Evolutionary conservation across 495 filamentous ascomycete species (phyloP).

Genomic region (Talaromyces stipitatus): DNA sequence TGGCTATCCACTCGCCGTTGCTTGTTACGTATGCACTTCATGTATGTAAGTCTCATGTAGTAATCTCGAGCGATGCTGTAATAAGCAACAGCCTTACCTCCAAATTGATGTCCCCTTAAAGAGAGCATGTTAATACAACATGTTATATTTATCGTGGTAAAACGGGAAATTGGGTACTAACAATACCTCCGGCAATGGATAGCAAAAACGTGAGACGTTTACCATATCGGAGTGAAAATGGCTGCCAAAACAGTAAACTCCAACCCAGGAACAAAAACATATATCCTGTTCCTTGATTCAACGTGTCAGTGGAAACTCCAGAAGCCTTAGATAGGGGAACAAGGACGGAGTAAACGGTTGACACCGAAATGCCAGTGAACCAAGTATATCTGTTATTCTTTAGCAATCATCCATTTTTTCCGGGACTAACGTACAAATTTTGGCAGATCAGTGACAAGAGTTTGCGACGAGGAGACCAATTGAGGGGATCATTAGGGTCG

Average conservation of each 20-base stretch:
- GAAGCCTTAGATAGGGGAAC: conserved; percentile 50
- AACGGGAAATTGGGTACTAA: conserved; percentile 16
- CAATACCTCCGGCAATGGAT: conserved; percentile 48
- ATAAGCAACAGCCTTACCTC: conserved; percentile 23
- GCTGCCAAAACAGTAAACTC: conserved; percentile 64
- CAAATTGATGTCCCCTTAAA: conserved; percentile 25
- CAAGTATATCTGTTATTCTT: conserved; percentile 42
- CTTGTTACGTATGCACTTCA: conserved; percentile 30
- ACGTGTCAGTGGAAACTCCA: conserved; percentile 41
- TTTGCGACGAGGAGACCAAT: conserved; percentile 52
- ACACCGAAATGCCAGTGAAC: conserved; percentile 50
- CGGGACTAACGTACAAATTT: conserved; percentile 26
- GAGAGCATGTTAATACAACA: background rate
- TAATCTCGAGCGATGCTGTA: background rate
- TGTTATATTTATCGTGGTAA: conserved; percentile 9
- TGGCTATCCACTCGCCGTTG: conserved; percentile 58
- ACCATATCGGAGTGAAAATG: conserved; percentile 57
- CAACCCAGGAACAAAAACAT: conserved; percentile 57
- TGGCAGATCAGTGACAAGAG: conserved; percentile 42
- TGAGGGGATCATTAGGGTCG: conserved; percentile 55
- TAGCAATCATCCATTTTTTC: background rate
- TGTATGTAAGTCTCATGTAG: background rate
- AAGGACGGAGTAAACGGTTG: conserved; percentile 56
- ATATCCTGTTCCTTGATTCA: conserved; percentile 57
- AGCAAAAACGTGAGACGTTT: conserved; percentile 55